Evolutionary conservation across 345 rosid species (phyloP).

Genomic region (Reutealis trisperma): DNA sequence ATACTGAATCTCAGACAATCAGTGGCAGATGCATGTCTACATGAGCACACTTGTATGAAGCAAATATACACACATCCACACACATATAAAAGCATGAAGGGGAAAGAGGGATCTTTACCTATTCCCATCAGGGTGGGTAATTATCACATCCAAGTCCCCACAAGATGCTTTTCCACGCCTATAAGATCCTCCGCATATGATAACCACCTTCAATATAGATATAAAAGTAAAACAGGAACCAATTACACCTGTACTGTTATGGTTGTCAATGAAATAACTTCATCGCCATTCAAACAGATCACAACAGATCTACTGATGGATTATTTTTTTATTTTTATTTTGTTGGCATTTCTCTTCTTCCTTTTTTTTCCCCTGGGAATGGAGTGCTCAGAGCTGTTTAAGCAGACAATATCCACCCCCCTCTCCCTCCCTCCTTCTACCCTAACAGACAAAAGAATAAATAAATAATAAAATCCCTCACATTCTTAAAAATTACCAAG

Average conservation of each 20-base stretch:
- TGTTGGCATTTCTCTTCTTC: not conserved
- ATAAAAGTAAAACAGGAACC: not conserved
- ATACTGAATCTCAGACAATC: not conserved
- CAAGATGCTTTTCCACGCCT: slow-evolving; percentile 96
- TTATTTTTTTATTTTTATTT: too few species aligned
- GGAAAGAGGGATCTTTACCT: slow-evolving; percentile 44
- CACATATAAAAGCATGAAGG: not conserved
- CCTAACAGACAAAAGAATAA: too few species aligned
- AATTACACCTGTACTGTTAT: not conserved
- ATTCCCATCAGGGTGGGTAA: slow-evolving; percentile 87
- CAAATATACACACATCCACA: too few species aligned
- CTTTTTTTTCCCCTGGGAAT: not conserved
- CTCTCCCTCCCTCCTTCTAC: too few species aligned
- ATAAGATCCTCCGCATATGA: slow-evolving; percentile 93
- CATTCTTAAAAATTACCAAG: not conserved
- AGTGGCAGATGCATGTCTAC: not conserved
- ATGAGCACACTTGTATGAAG: not conserved
- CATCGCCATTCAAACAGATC: not conserved
- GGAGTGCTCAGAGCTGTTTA: not conserved
- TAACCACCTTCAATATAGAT: slow-evolving; percentile 51
- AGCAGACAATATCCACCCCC: not conserved
- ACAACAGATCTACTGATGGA: not conserved
- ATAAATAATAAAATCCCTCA: not conserved
- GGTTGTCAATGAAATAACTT: not conserved
- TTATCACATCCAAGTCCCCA: slow-evolving; percentile 84